These are phyloP conservation scores for Hanseniaspora jakobsenii DNA, from an alignment of 805 yeast genomes.

Conservation along the genomic window DNA sequence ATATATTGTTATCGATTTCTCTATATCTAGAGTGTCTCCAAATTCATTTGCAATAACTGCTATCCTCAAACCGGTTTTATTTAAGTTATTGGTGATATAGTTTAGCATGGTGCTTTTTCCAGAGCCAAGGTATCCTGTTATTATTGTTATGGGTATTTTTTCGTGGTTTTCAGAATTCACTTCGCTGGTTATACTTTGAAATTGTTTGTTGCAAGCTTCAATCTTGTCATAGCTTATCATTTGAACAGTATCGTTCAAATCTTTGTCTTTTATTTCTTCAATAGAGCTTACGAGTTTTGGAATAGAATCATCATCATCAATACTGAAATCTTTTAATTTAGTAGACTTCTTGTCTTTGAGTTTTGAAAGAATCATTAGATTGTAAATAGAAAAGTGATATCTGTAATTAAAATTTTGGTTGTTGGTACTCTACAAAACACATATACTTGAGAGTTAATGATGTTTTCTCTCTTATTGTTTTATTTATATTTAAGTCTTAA, in stretches of 20 bases:
- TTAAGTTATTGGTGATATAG: conserved; percentile 45
- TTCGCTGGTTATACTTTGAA: conserved; percentile 3
- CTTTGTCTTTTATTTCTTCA: conserved; percentile 22
- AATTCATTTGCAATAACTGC: conserved; percentile 90
- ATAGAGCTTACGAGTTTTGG: conserved; percentile 25
- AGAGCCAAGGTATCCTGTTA: conserved; percentile 90
- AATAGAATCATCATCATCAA: conserved; percentile 27
- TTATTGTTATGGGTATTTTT: conserved; percentile 79
- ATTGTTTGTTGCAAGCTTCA: conserved; percentile 24
- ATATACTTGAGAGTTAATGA: too few species aligned
- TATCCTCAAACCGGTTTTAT: conserved; percentile 48
- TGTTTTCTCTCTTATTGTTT: too few species aligned
- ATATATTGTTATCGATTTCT: conserved; percentile 65
- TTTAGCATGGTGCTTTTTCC: conserved; percentile 85
- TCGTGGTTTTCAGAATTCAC: background rate
- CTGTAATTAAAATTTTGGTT: too few species aligned
- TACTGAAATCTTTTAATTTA: conserved; percentile 23
- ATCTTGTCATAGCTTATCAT: conserved; percentile 26
- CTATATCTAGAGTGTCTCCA: conserved; percentile 84
- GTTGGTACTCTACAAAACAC: too few species aligned
- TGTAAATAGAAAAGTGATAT: too few species aligned
- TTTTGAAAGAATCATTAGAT: background rate
- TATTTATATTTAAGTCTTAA: too few species aligned
- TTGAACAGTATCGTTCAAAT: conserved; percentile 20
- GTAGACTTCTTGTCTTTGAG: background rate